Percentiles rank a stretch among this genome's conserved stretches.
Conservation (phyloP, 148 eudicot species). For the Chenopodium quinoa region DNA sequence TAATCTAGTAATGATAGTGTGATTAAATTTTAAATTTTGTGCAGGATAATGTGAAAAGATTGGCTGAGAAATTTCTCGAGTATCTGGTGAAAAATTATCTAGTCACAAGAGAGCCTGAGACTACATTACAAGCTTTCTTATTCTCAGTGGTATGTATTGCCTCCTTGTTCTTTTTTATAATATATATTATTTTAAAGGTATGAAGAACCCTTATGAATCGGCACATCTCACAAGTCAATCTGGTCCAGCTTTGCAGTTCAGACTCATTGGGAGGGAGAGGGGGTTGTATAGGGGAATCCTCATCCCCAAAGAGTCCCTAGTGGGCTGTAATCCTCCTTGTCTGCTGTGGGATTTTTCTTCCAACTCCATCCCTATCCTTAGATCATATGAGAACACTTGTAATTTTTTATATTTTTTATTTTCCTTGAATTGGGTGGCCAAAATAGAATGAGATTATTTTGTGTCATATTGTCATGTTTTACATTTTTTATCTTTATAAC, state of each 20-base stretch:
- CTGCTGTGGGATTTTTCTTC: not conserved
- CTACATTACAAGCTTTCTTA: slow-evolving; percentile 72
- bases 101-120: slow-evolving; percentile 50
- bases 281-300: no score
- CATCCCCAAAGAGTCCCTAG: no score
- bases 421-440: not conserved
- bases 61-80: slow-evolving; percentile 57
- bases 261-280: no score
- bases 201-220: no score
- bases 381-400: not conserved
- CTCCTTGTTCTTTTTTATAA: not conserved
- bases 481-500: not conserved
- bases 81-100: slow-evolving; percentile 61
- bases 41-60: slow-evolving; percentile 61
- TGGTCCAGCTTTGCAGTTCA: no score
- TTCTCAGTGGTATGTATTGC: slow-evolving; percentile 64
- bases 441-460: no score
- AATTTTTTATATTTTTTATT: not conserved
- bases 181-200: no score
- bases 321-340: no score
- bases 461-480: no score
- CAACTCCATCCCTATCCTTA: not conserved
- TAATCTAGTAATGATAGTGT: not conserved
- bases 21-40: slow-evolving; percentile 9
- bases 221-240: no score